Conservation (phyloP, 306 rosid genomes). For the Cicer chorassanicum region DNA sequence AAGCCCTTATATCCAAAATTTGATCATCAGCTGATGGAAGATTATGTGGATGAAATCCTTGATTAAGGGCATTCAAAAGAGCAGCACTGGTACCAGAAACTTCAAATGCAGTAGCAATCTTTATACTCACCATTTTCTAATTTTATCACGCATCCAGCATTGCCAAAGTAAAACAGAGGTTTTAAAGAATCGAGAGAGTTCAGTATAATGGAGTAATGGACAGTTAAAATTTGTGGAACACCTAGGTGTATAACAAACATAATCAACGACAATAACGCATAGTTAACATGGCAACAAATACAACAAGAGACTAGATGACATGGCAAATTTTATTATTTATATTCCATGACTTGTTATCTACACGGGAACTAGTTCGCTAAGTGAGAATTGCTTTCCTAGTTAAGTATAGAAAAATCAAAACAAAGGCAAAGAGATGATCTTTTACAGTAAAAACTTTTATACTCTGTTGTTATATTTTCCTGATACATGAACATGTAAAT, state of each 20-base stretch:
- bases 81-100: conserved; percentile 49
- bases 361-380: too few relatives aligned
- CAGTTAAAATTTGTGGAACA: neutral
- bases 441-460: neutral
- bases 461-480: neutral
- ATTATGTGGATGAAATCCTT: conserved; percentile 47
- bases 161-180: neutral
- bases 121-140: conserved; percentile 15
- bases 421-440: neutral
- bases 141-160: neutral
- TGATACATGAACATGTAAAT: neutral
- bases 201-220: neutral
- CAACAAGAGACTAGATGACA: neutral
- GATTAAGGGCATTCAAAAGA: conserved; percentile 48
- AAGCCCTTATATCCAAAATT: conserved; percentile 47
- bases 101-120: conserved; percentile 58
- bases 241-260: neutral
- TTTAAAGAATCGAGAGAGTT: neutral
- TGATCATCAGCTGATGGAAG: conserved; percentile 51
- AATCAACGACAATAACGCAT: neutral
- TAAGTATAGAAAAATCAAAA: neutral
- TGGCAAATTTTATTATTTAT: neutral
- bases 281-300: neutral
- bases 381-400: too few relatives aligned
- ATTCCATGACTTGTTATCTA: neutral